Evolutionary conservation across 768 basidiomycete species (phyloP), one percentile per base, ranked within the genome.

Genomic region (Fibroporia radiculosa): DNA sequence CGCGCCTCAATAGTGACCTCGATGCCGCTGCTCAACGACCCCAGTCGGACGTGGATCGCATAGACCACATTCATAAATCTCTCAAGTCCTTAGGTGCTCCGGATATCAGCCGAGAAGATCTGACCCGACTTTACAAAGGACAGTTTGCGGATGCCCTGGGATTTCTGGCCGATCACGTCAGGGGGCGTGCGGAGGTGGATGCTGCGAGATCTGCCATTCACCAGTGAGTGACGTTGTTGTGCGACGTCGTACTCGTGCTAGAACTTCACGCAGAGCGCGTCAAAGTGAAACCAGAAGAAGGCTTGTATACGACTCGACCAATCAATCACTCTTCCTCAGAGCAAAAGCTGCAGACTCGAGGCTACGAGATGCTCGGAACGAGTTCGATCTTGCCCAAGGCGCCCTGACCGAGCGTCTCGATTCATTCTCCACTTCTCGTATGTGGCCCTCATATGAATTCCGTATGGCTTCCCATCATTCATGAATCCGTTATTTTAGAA

Each of bases 71-170:
- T n/a, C n/a, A n/a, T n/a, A n/a, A n/a, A n/a, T n/a, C n/a, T n/a
- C n/a, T n/a, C n/a, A n/a, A n/a, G n/a, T n/a, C n/a, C n/a, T n/a
- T n/a, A n/a, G 42, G 42, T 24, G 42, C 32, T n/a, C 42, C 42
- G 16, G 20, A 24, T 16, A 35, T 44, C 6, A 33, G 16, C 14
- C 4, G 11, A 12, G 47, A 46, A 6, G 50, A 48, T 11, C n/a
- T 48, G 16, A 24, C 27, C 11, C 37, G 50, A 22, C 34, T 52
- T 14, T 52, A 45, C 48, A 46, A 52, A 20, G 51, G 51, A 10
- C 42, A 29, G 2, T 44, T 52, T 27, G 51, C 39, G 11, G 51
- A 49, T 18, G 33, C 45, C 4, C 35, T 52, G 25, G 27, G 40
- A 12, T 47, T 48, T 19, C 31, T 49, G 23, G 48, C 48, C 4